Base-by-base conservation (phyloP, 108 stramenopile species). In the Pelagomonas calceolata region DNA sequence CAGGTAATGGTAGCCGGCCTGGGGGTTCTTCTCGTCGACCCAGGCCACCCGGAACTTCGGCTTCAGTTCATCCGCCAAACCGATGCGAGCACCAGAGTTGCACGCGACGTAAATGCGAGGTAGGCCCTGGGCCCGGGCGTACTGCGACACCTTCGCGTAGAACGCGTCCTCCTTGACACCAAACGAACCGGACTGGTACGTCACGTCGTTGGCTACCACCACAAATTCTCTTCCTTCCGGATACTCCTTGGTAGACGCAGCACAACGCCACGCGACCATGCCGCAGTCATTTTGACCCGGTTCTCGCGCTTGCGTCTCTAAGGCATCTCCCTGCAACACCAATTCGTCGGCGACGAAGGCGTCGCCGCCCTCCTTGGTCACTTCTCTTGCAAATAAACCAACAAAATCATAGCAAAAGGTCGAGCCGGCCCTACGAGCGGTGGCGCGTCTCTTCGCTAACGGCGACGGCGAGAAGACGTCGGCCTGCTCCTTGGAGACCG, bases 191-290 rank as follows among this genome's bases (percentile, higher is more conserved):
- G 96, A 95, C 75, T 93, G 88, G 81, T 85, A 78, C 30, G 97
- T 98, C 74, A 99, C 98, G 73, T 99, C 98, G 77, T 99, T 99
- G 51, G 97, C 95, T 81, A 99, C 95, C 75, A 99, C 70, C n/a
- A 98, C 92, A 31, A 97, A 73, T 84, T 97, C 90, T 29, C 99
- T 89, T 43, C 92, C 93, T 65, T 86, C 87, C 4, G 94, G 95
- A 82, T 94, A 97, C 77, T 98, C 96, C 7, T 95, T 92, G 34
- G 99, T 97, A 70, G 86, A 86, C n/a, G 98, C 76, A 63, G 82
- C 86, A 81, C 96, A 84, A 46, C 91, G 84, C 99, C 99, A 99
- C 17, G 96, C 99, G 46, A 99, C 97, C 99, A 99, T 99, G 67
- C 95, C 96, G 69, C 97, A 93, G 87, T 96, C 88, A 81, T 99